Evolutionary conservation across 192 early-diverging fungal species (phyloP).

Genomic region (Podila clonocystis): DNA sequence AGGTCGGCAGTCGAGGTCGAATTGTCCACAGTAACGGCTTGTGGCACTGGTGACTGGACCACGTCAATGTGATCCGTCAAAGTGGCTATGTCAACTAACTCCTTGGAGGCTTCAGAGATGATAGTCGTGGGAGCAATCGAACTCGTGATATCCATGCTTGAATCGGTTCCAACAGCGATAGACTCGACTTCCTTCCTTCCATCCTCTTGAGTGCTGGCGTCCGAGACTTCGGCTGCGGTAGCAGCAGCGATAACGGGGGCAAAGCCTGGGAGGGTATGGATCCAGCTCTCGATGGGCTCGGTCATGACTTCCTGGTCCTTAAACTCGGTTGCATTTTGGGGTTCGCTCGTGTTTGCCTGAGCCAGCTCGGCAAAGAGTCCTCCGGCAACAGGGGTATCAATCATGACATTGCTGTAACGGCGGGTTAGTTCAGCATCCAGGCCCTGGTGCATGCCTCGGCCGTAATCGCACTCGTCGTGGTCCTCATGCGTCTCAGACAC

Average conservation of each 20-base stretch:
- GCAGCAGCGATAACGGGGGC: not conserved
- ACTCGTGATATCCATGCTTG: slow-evolving; percentile 12
- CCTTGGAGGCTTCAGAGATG: slow-evolving; percentile 1
- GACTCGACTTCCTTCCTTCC: not conserved
- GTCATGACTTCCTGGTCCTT: slow-evolving; percentile 47
- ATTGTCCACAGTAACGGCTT: not conserved
- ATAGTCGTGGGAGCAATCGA: not conserved
- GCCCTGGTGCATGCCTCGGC: not conserved
- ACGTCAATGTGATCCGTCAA: slow-evolving; percentile 3
- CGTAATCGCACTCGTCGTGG: not conserved
- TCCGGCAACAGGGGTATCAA: slow-evolving; percentile 1
- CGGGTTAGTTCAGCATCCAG: slow-evolving; percentile 1
- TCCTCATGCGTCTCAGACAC: not conserved
- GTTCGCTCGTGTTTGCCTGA: slow-evolving; percentile 22
- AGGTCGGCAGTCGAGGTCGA: slow-evolving; percentile 13
- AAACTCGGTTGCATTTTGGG: slow-evolving; percentile 20
- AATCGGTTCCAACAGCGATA: not conserved
- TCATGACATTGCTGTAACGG: slow-evolving; percentile 1
- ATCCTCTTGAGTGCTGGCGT: not conserved
- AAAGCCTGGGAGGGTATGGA: slow-evolving; percentile 45
- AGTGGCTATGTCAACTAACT: not conserved
- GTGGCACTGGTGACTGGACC: not conserved
- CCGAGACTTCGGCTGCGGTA: not conserved
- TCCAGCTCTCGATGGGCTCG: slow-evolving; percentile 49
- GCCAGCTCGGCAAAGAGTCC: slow-evolving; percentile 50